Percentiles rank a stretch among this genome's conserved stretches.
Evolutionary conservation across 441 rosid genomes (phyloP).

Genomic region (California macrophylla): DNA sequence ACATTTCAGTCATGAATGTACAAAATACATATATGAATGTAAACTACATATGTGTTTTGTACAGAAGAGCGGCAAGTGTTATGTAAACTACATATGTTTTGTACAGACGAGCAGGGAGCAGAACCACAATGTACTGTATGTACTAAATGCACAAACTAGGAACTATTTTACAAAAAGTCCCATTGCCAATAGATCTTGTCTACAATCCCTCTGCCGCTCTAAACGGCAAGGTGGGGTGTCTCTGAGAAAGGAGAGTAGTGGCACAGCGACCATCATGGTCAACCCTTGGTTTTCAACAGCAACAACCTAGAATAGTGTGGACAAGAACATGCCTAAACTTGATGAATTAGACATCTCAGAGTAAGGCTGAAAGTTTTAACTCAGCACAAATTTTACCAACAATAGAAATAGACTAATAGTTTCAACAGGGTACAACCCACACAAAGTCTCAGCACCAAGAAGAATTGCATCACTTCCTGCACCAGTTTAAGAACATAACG

Average conservation of each 20-base stretch:
- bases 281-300: slow-evolving; percentile 73
- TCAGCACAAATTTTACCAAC: slow-evolving; percentile 93
- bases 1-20: no score
- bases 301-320: slow-evolving; percentile 41
- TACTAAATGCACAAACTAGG: no score
- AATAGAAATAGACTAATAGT: slow-evolving; percentile 76
- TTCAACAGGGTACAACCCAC: slow-evolving; percentile 88
- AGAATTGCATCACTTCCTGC: slow-evolving; percentile 98
- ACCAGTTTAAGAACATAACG: background rate
- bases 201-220: slow-evolving; percentile 82
- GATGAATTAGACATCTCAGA: no score
- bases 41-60: no score
- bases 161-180: slow-evolving; percentile 69
- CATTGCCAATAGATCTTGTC: slow-evolving; percentile 86
- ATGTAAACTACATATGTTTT: no score
- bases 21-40: no score
- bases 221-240: slow-evolving; percentile 80
- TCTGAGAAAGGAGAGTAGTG: slow-evolving; percentile 88
- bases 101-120: no score
- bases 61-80: no score
- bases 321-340: no score
- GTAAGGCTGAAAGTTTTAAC: no score
- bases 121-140: no score
- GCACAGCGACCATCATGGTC: slow-evolving; percentile 81
- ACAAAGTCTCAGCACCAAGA: slow-evolving; percentile 96